phyloP scores from a whole-genome alignment of 805 yeast species.

The Myxozyma neglecta region DNA sequence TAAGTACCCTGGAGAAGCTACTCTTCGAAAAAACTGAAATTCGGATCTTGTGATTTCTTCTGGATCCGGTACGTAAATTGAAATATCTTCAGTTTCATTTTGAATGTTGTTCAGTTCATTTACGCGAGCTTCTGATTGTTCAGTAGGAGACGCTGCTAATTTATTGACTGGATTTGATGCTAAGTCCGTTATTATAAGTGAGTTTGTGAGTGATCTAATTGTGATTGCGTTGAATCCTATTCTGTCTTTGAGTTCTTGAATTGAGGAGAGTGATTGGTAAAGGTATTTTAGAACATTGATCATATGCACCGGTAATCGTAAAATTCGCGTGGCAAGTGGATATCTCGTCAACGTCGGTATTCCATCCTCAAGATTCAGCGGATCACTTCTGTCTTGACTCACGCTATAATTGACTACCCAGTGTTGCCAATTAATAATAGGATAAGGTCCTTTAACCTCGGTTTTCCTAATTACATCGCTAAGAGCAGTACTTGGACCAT shows the following conservation, averaged over 20 bases:
- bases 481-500: slow-evolving; percentile 1
- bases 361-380: background rate
- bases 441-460: slow-evolving; percentile 7
- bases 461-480: background rate
- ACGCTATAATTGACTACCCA: slow-evolving; percentile 18
- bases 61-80: slow-evolving; percentile 41
- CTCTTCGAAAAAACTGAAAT: slow-evolving; percentile 53
- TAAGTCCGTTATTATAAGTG: slow-evolving; percentile 10
- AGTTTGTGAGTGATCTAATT: slow-evolving; percentile 2
- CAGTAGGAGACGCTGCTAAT: background rate
- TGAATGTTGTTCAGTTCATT: background rate
- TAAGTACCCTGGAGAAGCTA: slow-evolving; percentile 37
- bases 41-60: slow-evolving; percentile 46
- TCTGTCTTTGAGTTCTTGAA: background rate
- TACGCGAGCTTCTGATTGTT: background rate
- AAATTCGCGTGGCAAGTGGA: background rate
- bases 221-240: background rate
- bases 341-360: slow-evolving; percentile 8
- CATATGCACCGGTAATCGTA: background rate
- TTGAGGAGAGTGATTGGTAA: background rate
- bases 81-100: background rate
- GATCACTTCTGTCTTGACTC: background rate
- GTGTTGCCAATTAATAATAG: slow-evolving; percentile 28
- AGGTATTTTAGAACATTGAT: background rate
- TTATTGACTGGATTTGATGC: background rate